phyloP scores from a whole-genome alignment of 371 early-diverging fungal species.

The Batkoa obscura region DNA sequence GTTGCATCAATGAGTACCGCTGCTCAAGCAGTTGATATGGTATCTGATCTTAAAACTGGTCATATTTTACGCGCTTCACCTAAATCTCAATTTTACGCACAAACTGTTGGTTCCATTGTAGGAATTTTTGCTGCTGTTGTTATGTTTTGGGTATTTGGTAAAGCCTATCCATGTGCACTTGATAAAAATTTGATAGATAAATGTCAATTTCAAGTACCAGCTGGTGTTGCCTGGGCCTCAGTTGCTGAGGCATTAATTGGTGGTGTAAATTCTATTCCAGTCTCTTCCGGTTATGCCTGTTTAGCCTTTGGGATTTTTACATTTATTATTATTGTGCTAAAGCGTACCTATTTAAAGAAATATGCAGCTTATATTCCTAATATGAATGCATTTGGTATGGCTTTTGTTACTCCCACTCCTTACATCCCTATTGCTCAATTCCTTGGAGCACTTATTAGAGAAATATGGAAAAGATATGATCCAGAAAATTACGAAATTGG shows the following conservation, averaged over 20 bases:
- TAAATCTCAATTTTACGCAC: constrained; percentile 40
- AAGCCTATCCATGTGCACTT: constrained; percentile 35
- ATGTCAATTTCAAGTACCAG: constrained; percentile 30
- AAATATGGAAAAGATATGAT: constrained; percentile 28
- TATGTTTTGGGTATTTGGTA: constrained; percentile 35
- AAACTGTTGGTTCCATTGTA: constrained; percentile 35
- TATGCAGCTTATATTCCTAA: constrained; percentile 33
- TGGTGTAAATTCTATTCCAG: constrained; percentile 7
- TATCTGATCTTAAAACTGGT: constrained; percentile 43
- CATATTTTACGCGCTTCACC: constrained; percentile 41
- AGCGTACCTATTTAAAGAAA: constrained; percentile 20
- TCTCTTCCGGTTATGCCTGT: constrained; percentile 13
- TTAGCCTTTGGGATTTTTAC: constrained; percentile 27
- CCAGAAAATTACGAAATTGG: constrained; percentile 20
- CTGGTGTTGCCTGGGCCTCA: constrained; percentile 39
- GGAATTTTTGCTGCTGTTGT: constrained; percentile 34
- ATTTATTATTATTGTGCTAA: constrained; percentile 15
- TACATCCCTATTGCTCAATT: constrained; percentile 36
- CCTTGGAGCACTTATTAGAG: constrained; percentile 25
- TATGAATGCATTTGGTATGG: constrained; percentile 43
- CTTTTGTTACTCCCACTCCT: constrained; percentile 35
- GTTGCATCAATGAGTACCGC: constrained; percentile 34
- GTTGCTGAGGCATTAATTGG: constrained; percentile 30
- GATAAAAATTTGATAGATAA: background rate
- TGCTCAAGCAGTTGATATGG: constrained; percentile 43